A percentile compares a stretch with the other conserved stretches of the same genome.
These are phyloP conservation scores for button mushroom (Agaricus bisporus) DNA, from an alignment of 768 basidiomycete species.

Conservation along the genomic window DNA sequence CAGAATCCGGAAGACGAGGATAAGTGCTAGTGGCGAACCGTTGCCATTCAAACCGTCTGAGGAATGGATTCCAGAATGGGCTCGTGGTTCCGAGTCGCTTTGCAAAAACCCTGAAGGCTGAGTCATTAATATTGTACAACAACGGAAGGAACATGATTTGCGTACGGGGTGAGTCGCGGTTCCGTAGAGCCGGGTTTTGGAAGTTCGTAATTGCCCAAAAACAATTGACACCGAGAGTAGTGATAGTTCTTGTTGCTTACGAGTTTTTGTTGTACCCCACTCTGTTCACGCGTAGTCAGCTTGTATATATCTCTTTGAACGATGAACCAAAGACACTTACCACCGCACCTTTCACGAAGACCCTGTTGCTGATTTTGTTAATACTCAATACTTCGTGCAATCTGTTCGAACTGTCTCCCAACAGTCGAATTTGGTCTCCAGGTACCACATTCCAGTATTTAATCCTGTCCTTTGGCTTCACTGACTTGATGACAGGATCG, in stretches of 20 bases:
- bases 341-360: conserved; percentile 42
- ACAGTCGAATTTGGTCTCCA: conserved; percentile 70
- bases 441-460: conserved; percentile 87
- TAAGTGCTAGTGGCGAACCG: conserved; percentile 63
- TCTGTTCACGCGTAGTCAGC: conserved; percentile 13
- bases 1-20: conserved; percentile 45
- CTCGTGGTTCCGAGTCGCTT: conserved; percentile 57
- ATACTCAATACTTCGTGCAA: conserved; percentile 70
- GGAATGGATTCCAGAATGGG: conserved; percentile 51
- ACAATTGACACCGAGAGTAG: conserved; percentile 79
- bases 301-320: neutral
- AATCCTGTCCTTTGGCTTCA: conserved; percentile 61
- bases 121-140: neutral
- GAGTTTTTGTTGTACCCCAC: conserved; percentile 22
- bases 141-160: conserved; percentile 9
- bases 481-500: conserved; percentile 47
- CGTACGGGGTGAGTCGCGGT: conserved; percentile 41
- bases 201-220: conserved; percentile 60
- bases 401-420: conserved; percentile 53
- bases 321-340: conserved; percentile 20
- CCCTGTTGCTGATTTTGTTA: conserved; percentile 68
- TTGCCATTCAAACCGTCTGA: conserved; percentile 63
- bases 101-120: conserved; percentile 62
- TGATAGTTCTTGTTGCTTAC: conserved; percentile 48
- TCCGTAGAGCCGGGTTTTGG: conserved; percentile 31